Conservation (phyloP, 2,329 filamentous ascomycete genomes). For the Fusarium chlamydosporum region DNA sequence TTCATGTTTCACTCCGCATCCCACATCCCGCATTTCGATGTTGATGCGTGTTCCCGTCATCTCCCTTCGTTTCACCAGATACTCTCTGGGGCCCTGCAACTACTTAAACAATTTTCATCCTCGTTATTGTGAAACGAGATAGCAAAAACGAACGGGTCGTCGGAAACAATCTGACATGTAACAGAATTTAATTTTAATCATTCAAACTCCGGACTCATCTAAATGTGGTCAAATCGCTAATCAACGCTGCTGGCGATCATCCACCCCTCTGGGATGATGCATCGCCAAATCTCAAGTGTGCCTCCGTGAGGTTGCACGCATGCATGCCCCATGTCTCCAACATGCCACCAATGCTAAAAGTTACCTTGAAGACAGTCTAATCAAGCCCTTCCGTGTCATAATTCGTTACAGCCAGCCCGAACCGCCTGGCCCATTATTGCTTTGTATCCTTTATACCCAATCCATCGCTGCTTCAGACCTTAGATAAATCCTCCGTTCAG, state of each 20-base stretch:
- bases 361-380: conserved; percentile 36
- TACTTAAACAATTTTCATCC: conserved; percentile 9
- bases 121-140: conserved; percentile 6
- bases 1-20: conserved; percentile 31
- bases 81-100: conserved; percentile 27
- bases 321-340: conserved; percentile 43
- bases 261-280: conserved; percentile 15
- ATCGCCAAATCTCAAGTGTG: conserved; percentile 38
- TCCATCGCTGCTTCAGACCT: neutral
- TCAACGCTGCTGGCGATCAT: conserved; percentile 32
- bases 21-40: conserved; percentile 40
- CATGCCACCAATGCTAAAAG: conserved; percentile 37
- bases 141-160: neutral
- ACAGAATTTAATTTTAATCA: conserved; percentile 7
- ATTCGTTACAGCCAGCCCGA: conserved; percentile 40
- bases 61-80: conserved; percentile 36
- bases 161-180: neutral
- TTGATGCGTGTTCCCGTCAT: conserved; percentile 33
- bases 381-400: conserved; percentile 44
- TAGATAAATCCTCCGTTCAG: conserved; percentile 49
- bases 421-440: conserved; percentile 26
- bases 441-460: neutral
- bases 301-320: conserved; percentile 43
- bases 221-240: conserved; percentile 42
- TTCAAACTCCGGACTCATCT: conserved; percentile 37